Base-by-base conservation (phyloP, 306 rosid species). In the Senna tora region DNA sequence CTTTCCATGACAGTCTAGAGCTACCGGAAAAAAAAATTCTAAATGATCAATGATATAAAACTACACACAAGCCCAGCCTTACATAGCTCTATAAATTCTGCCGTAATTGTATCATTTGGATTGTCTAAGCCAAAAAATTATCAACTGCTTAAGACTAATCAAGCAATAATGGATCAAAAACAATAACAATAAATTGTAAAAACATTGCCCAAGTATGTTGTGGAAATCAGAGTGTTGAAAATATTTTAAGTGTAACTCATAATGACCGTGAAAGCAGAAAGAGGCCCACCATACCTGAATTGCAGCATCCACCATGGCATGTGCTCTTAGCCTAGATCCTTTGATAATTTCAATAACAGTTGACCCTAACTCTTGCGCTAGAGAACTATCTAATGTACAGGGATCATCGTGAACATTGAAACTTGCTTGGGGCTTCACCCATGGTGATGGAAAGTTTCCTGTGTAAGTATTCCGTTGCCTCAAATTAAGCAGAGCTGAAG, bases 251-350 rank as follows among this genome's bases (percentile, higher is more conserved):
- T 49, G 22, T 55, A 65, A 71, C 75, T 70, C 69, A 71, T 20
- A 57, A 57, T 50, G 70, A 75, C 38, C 14, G 32, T 2, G 45
- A 65, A 74, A 74, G 56, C 17, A 46, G 57, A 9, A 67, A 13
- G 17, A 75, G 57, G 67, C 49, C 38, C 53, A 63, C 7, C 57
- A 43, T 83, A 93, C 98, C 98, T 91, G 87, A 83, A 84, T 82
- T 66, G 97, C 98, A 54, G 96, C 90, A 77, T 84, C 85, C 60
- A 94, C 90, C 96, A 91, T 87, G 58, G 80, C 79, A 67, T 85
- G 85, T 38, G 97, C 95, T 79, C 78, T 88, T 60, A 71, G 43
- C 81, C 83, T 87, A 58, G 92, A 94, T 60, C 86, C 92, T 69
- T 85, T 75, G 41, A 89, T 84, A 78, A 86, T 87, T 77, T 91